Percentiles rank a stretch among this genome's conserved stretches.
phyloP scores from a whole-genome alignment of 768 basidiomycete species.

The Neoboletus brunneissimus region DNA sequence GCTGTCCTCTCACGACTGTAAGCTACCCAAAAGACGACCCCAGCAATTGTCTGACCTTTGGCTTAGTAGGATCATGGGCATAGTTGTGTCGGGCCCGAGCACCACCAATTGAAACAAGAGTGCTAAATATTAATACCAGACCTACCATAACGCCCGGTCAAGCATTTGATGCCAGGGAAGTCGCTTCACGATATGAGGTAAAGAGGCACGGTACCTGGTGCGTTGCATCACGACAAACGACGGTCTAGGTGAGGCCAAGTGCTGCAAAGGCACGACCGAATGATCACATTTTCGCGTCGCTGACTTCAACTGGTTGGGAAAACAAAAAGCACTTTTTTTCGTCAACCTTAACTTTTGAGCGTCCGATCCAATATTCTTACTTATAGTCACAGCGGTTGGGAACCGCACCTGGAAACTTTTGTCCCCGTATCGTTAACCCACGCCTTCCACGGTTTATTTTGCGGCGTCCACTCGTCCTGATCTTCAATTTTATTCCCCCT shows the following conservation, averaged over 20 bases:
- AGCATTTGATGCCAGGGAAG: neutral
- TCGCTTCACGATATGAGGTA: constrained; percentile 1
- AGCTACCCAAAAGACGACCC: neutral
- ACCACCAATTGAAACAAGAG: neutral
- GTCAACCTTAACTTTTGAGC: neutral
- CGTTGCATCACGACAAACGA: neutral
- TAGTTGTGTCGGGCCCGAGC: neutral
- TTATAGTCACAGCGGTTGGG: neutral
- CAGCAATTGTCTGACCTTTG: neutral
- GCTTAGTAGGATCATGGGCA: neutral
- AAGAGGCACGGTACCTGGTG: neutral
- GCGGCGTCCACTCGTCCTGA: neutral
- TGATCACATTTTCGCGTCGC: neutral
- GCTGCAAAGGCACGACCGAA: neutral
- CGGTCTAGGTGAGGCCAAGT: neutral
- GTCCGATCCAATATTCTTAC: no score
- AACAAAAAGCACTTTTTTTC: no score
- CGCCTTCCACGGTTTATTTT: constrained; percentile 6
- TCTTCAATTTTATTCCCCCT: neutral
- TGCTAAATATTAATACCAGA: neutral
- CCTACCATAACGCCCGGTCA: neutral
- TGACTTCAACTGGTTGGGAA: neutral
- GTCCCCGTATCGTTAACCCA: constrained; percentile 7
- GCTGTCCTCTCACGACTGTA: neutral
- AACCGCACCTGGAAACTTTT: neutral